These are phyloP conservation scores for Holtermannia corniformis DNA, from an alignment of 768 basidiomycete genomes.

Conservation along the genomic window DNA sequence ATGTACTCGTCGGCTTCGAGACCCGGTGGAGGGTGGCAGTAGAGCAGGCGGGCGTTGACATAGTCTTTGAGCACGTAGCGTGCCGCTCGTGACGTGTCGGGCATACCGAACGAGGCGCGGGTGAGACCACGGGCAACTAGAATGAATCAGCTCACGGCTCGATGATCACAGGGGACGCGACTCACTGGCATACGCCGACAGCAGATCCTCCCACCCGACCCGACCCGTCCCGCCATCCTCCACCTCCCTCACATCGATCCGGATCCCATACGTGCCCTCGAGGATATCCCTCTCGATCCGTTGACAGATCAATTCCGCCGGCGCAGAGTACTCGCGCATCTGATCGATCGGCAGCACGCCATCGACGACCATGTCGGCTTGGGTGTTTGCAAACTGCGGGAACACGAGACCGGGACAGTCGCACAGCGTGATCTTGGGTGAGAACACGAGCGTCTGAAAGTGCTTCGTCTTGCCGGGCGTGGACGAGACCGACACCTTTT, in stretches of 20 bases:
- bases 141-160: background rate
- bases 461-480: slow-evolving; percentile 99
- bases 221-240: slow-evolving; percentile 80
- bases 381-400: slow-evolving; percentile 94
- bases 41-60: slow-evolving; percentile 85
- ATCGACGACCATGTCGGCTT: slow-evolving; percentile 90
- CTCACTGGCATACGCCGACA: slow-evolving; percentile 88
- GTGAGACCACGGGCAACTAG: slow-evolving; percentile 87
- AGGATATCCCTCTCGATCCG: slow-evolving; percentile 71
- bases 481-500: slow-evolving; percentile 96
- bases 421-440: slow-evolving; percentile 74
- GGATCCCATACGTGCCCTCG: slow-evolving; percentile 82
- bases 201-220: slow-evolving; percentile 58
- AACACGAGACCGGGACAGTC: slow-evolving; percentile 98
- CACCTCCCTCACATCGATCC: slow-evolving; percentile 52
- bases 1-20: slow-evolving; percentile 64
- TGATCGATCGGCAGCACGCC: slow-evolving; percentile 97
- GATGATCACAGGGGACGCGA: slow-evolving; percentile 18
- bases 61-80: slow-evolving; percentile 93
- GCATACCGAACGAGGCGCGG: slow-evolving; percentile 89
- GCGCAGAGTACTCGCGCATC: slow-evolving; percentile 84
- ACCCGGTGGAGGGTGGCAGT: slow-evolving; percentile 71
- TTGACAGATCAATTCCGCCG: slow-evolving; percentile 63
- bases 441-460: slow-evolving; percentile 96
- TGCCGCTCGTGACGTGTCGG: slow-evolving; percentile 89